Conservation (phyloP, 495 filamentous ascomycete species). For the Hyaloscypha finlandica region DNA sequence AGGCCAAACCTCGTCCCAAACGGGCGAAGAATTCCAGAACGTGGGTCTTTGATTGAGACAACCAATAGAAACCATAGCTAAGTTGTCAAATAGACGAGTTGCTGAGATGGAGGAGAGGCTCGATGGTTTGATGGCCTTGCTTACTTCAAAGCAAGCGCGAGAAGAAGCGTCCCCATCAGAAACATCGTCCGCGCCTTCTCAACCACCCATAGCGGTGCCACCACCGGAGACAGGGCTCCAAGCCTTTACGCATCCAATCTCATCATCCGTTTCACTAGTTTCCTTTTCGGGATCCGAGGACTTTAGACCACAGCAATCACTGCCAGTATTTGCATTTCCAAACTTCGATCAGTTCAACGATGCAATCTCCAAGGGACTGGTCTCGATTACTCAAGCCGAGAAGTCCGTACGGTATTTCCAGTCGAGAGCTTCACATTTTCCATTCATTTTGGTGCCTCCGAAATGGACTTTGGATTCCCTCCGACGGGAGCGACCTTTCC, state of each 20-base stretch:
- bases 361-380: constrained; percentile 29
- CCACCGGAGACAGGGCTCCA: neutral
- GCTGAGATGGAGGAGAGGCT: constrained; percentile 35
- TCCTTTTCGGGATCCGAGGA: neutral
- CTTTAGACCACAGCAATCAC: neutral
- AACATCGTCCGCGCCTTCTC: neutral
- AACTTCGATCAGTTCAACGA: constrained; percentile 24
- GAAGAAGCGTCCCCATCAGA: neutral
- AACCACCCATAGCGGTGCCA: neutral
- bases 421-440: constrained; percentile 21
- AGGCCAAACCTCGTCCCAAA: constrained; percentile 32
- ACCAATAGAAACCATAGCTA: neutral
- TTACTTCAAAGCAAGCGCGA: constrained; percentile 12
- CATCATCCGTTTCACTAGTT: neutral
- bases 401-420: constrained; percentile 17
- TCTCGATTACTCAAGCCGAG: constrained; percentile 21
- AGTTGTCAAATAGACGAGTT: constrained; percentile 24
- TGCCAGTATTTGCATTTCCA: constrained; percentile 7
- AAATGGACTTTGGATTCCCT: constrained; percentile 22
- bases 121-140: constrained; percentile 26
- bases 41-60: constrained; percentile 14
- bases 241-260: neutral
- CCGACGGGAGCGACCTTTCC: constrained; percentile 26
- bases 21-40: constrained; percentile 28
- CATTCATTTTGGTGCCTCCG: constrained; percentile 28